Evolutionary conservation across 805 yeast species (phyloP), one percentile per base, ranked within the genome.

Genomic region (Debaryomyces castellii): DNA sequence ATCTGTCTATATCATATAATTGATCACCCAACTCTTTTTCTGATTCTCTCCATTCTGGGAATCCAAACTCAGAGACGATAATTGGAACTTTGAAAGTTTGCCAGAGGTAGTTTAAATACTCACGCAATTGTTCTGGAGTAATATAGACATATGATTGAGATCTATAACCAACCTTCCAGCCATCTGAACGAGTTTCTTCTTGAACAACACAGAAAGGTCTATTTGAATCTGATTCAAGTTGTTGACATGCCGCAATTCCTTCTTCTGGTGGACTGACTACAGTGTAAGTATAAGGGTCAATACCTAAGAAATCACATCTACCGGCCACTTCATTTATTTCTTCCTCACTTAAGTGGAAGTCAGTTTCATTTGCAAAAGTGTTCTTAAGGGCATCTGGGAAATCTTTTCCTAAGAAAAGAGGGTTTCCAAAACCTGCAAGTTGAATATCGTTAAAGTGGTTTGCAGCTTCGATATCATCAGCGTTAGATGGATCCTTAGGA

Each of bases 41-140:
- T 14, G 47, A 48, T 52, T 67, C 72, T 39, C 58, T 47, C 59
- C 59, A 60, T 41, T 55, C 64, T 20, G 68, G 62, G 52, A 63
- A 62, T 3, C 72, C 71, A 49, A 60, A 62, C 48, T 67, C 72
- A n/a, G 64, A 51, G 38, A 65, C 57, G 34, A 62, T 42, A 16
- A 60, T 48, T 7, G 67, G 67, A 20, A 54, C 40, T 45, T 57
- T 53, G 48, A 50, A 54, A 10, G 58, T 53, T 51, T 59, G 48
- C 54, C 55, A 57, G 18, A 58, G 40, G 45, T 55, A 63, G 39
- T 59, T 59, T 57, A 65, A 59, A 25, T 50, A 51, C 10, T 54
- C 60, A 40, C 66, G 56, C 25, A 55, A 43, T 40, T 59, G 60
- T 47, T 51, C 22, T 45, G 65, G 57, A 35, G 58, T 51, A 37